Percentiles rank a stretch among this genome's conserved stretches.
These are phyloP conservation scores for Aspergillus ustus DNA, from an alignment of 2,329 filamentous ascomycete genomes.

Conservation along the genomic window DNA sequence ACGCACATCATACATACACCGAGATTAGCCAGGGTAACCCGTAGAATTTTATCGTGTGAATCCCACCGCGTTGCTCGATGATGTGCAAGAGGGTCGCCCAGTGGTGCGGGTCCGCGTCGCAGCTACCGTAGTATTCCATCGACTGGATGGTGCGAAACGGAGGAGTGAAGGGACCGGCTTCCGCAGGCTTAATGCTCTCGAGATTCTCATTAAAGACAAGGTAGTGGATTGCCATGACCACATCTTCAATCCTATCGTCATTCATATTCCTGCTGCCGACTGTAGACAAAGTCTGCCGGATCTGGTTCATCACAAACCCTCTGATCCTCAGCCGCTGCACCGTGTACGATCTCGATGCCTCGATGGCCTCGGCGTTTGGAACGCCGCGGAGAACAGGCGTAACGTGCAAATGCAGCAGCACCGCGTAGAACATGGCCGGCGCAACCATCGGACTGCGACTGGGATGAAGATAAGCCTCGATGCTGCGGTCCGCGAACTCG, in stretches of 20 bases:
- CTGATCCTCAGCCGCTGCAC: neutral
- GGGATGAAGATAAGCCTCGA: neutral
- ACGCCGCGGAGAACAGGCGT: neutral
- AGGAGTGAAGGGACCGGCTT: neutral
- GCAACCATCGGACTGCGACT: neutral
- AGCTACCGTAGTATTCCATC: conserved; percentile 9
- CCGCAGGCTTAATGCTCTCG: neutral
- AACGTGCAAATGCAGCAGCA: neutral
- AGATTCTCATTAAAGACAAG: conserved; percentile 3
- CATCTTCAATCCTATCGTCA: neutral
- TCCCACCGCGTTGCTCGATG: neutral
- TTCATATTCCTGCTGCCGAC: neutral
- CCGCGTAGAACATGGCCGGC: conserved; percentile 4
- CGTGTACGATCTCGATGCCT: neutral
- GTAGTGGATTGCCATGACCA: neutral
- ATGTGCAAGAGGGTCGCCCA: neutral
- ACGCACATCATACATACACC: neutral
- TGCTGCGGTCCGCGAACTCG: neutral
- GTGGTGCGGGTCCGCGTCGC: neutral
- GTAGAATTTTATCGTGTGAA: neutral
- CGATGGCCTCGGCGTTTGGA: neutral
- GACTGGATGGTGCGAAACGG: neutral
- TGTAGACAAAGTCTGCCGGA: neutral
- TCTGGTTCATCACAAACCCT: neutral
- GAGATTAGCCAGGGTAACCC: neutral